Base-by-base conservation (phyloP, 257 asterid genomes). In the Lycium ferocissimum region DNA sequence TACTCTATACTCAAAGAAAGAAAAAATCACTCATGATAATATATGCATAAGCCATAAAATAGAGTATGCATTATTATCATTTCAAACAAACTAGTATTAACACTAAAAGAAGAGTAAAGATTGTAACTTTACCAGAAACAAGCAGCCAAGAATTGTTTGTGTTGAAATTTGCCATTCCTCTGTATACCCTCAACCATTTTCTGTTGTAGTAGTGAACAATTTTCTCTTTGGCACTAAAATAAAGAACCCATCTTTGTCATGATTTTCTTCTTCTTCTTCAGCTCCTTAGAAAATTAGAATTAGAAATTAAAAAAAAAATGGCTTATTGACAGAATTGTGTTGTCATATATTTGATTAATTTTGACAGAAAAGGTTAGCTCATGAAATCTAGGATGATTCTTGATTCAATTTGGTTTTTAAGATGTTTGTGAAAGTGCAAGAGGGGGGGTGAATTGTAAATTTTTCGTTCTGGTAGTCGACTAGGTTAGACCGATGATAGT, bases 171-270 rank as follows among this genome's bases (percentile, higher is more conserved):
- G 51, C 9, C 14, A 69, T 69, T 69, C 51, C 26, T 26, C 9
- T 11, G 40, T 65, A 65, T 10, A 65, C 43, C 70, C 40, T 69
- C 51, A 69, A 69, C 51, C 76, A 69, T 69, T 69, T 69, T 69
- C 51, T 35, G 2, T 69, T 69, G 22, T 69, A 17, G 1, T 69
- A 69, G 37, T 14, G 51, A 7, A 69, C 18, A 37, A 15, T 7
- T 37, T 67, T 6, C 18, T 69, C 51, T 69, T 37, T 69, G 26
- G 12, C 13, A 37, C 51, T 69, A 51, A 37, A 37, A 6, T 6
- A 69, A 69, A 15, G 7, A 37, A 69, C 13, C 49, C 45, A 66
- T 66, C 47, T 66, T 35, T 66, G 20, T 69, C 18, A 15, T 69
- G 76, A 69, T 35, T 37, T 33, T 66, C 73, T n/a, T 26, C 4